A percentile compares a stretch with the other conserved stretches of the same genome.
These are phyloP conservation scores for Coprinellus aureogranulatus DNA, from an alignment of 768 basidiomycete genomes.

Conservation along the genomic window DNA sequence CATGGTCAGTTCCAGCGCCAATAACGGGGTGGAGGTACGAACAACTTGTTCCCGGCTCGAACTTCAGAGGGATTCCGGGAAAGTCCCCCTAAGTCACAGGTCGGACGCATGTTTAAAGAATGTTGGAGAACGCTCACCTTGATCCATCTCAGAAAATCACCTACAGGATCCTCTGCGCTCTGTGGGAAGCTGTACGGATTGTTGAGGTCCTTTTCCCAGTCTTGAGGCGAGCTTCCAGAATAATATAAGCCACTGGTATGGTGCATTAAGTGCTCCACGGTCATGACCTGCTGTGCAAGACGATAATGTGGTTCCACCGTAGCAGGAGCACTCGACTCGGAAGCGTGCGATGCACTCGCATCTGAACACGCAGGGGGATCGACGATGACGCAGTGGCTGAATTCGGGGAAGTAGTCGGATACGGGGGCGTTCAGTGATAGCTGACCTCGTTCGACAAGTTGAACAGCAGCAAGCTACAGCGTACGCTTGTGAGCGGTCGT, in stretches of 20 bases:
- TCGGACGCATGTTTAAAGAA: not conserved
- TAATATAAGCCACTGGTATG: conserved; percentile 23
- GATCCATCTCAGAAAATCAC: conserved; percentile 13
- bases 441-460: not conserved
- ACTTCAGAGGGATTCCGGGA: conserved; percentile 21
- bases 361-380: not conserved
- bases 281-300: conserved; percentile 16
- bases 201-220: conserved; percentile 7
- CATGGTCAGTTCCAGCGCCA: not conserved
- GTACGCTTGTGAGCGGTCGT: not conserved
- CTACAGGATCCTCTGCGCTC: conserved; percentile 16
- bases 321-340: no score
- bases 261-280: conserved; percentile 19
- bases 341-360: no score
- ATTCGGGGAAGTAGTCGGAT: not conserved
- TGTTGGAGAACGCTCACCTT: conserved; percentile 9
- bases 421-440: not conserved
- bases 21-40: not conserved
- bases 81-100: conserved; percentile 17
- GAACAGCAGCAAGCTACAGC: not conserved
- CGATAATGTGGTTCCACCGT: not conserved
- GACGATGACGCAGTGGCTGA: not conserved
- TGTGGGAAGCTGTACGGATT: conserved; percentile 8
- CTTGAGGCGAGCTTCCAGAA: not conserved
- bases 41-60: conserved; percentile 31